phyloP scores from a whole-genome alignment of 2,329 filamentous ascomycete species.

The Epichloe amarillans region DNA sequence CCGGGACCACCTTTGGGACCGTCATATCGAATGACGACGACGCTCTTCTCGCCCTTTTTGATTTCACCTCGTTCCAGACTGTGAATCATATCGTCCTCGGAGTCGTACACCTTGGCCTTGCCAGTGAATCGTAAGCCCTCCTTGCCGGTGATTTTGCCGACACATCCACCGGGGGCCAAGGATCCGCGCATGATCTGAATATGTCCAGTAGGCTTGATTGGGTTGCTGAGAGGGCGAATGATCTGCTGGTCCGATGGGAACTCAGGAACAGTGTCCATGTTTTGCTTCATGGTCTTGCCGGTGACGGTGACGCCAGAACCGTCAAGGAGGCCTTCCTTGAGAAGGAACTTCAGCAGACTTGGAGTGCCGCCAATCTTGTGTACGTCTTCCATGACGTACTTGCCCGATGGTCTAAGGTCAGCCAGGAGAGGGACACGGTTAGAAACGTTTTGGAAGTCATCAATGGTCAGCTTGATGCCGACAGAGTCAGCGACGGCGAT shows the following conservation, averaged over 20 bases:
- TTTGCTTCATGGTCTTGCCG: slow-evolving; percentile 79
- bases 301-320: slow-evolving; percentile 74
- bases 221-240: slow-evolving; percentile 67
- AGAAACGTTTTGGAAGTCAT: slow-evolving; percentile 75
- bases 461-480: slow-evolving; percentile 68
- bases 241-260: slow-evolving; percentile 68
- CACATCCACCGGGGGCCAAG: slow-evolving; percentile 72
- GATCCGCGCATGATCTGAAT: slow-evolving; percentile 80
- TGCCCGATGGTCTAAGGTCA: slow-evolving; percentile 73
- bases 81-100: slow-evolving; percentile 66
- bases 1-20: slow-evolving; percentile 87
- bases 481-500: slow-evolving; percentile 75
- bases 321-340: slow-evolving; percentile 70
- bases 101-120: slow-evolving; percentile 71
- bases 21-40: slow-evolving; percentile 85
- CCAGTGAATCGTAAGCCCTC: slow-evolving; percentile 76
- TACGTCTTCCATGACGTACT: slow-evolving; percentile 73
- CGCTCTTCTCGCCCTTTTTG: slow-evolving; percentile 75
- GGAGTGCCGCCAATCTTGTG: slow-evolving; percentile 83
- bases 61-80: slow-evolving; percentile 67
- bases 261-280: slow-evolving; percentile 61
- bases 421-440: slow-evolving; percentile 69
- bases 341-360: slow-evolving; percentile 73
- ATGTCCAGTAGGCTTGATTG: slow-evolving; percentile 78
- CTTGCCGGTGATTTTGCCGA: slow-evolving; percentile 91